Percentiles rank a stretch among this genome's conserved stretches.
These are phyloP conservation scores for Stentor roeselii DNA, from an alignment of 73 alveolate genomes.

Conservation along the genomic window DNA sequence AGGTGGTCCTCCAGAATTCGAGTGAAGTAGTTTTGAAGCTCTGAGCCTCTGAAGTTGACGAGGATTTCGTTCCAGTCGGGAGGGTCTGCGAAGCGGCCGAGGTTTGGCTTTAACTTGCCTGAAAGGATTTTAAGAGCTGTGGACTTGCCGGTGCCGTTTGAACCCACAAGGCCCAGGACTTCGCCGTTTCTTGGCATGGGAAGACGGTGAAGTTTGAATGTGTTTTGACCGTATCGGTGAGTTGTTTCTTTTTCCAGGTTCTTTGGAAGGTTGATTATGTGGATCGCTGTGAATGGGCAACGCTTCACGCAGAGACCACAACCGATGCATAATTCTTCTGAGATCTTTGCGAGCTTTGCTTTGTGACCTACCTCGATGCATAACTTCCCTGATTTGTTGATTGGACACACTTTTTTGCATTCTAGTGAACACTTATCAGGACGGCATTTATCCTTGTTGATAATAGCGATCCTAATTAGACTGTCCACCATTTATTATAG, in stretches of 20 bases:
- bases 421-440: slow-evolving; percentile 98
- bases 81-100: slow-evolving; percentile 93
- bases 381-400: slow-evolving; percentile 91
- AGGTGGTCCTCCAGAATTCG: slow-evolving; percentile 91
- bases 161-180: slow-evolving; percentile 97
- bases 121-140: slow-evolving; percentile 93
- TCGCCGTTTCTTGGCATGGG: slow-evolving; percentile 98
- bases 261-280: slow-evolving; percentile 96
- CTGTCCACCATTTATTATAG: slow-evolving; percentile 63
- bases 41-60: slow-evolving; percentile 95
- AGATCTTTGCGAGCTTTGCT: slow-evolving; percentile 62
- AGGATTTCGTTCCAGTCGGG: slow-evolving; percentile 96
- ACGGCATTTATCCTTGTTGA: slow-evolving; percentile 96
- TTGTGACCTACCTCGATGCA: slow-evolving; percentile 77
- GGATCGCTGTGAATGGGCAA: slow-evolving; percentile 98
- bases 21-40: slow-evolving; percentile 90
- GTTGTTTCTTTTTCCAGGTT: slow-evolving; percentile 88
- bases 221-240: slow-evolving; percentile 95
- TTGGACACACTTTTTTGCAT: slow-evolving; percentile 97
- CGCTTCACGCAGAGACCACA: slow-evolving; percentile 98
- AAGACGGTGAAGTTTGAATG: slow-evolving; percentile 96
- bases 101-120: slow-evolving; percentile 96
- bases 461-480: slow-evolving; percentile 94
- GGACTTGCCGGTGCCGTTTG: slow-evolving; percentile 99
- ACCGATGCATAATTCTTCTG: slow-evolving; percentile 96